Conservation (phyloP, 2,329 filamentous ascomycete species). For the Scedosporium dehoogii region DNA sequence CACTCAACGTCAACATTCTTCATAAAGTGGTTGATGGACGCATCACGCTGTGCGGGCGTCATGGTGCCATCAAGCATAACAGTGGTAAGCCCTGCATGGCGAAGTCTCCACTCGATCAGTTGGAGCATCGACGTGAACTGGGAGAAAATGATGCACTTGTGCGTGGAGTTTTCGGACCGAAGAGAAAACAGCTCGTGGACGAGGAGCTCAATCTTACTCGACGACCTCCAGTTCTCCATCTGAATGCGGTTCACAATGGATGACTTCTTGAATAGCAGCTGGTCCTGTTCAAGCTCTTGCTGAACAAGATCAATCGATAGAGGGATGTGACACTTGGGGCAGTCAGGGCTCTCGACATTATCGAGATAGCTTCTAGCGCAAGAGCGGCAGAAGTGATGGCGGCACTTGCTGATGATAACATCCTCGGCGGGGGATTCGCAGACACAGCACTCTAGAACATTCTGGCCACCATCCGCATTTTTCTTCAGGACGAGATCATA, state of each 20-base stretch:
- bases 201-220: conserved; percentile 94
- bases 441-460: conserved; percentile 83
- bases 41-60: conserved; percentile 87
- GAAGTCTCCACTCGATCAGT: conserved; percentile 91
- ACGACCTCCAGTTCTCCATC: conserved; percentile 98
- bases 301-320: conserved; percentile 89
- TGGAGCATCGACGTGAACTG: conserved; percentile 97
- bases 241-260: conserved; percentile 98
- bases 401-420: conserved; percentile 82
- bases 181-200: conserved; percentile 90
- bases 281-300: conserved; percentile 88
- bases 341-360: conserved; percentile 68
- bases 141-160: conserved; percentile 96
- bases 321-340: conserved; percentile 83
- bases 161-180: conserved; percentile 81
- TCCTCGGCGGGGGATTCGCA: conserved; percentile 96
- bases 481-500: conserved; percentile 91
- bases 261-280: conserved; percentile 77
- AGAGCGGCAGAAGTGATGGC: conserved; percentile 57
- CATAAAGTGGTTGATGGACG: conserved; percentile 95
- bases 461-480: conserved; percentile 74
- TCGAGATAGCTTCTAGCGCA: conserved; percentile 49
- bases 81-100: conserved; percentile 92
- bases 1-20: conserved; percentile 88
- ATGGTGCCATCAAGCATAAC: conserved; percentile 98